Conservation (phyloP, 2,329 filamentous ascomycete species). For the Arthrobotrys sphaeroides region DNA sequence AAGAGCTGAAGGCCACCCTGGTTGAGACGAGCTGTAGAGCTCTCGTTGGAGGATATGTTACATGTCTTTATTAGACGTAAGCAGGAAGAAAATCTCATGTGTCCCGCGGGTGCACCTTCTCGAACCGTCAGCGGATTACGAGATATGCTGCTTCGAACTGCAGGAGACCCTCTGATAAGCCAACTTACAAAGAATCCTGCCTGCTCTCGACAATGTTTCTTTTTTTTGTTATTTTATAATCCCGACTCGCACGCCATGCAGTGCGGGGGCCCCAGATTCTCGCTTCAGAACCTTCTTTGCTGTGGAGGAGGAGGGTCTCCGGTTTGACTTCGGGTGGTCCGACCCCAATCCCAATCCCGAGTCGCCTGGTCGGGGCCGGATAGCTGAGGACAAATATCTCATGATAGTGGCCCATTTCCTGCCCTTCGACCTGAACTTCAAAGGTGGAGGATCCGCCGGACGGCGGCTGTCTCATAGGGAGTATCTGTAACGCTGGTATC, state of each 20-base stretch:
- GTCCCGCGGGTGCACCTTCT: conserved; percentile 50
- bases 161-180: conserved; percentile 24
- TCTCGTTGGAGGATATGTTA: conserved; percentile 12
- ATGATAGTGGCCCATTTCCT: conserved; percentile 15
- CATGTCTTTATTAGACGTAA: conserved; percentile 23
- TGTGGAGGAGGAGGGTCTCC: conserved; percentile 17
- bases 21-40: conserved; percentile 34
- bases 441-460: conserved; percentile 2
- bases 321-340: conserved; percentile 8
- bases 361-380: conserved; percentile 13
- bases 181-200: neutral
- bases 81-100: conserved; percentile 28
- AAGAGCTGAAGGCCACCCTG: conserved; percentile 34
- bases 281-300: conserved; percentile 40
- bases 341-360: conserved; percentile 19
- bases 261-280: conserved; percentile 53
- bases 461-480: conserved; percentile 1
- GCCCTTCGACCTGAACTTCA: neutral
- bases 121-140: conserved; percentile 51
- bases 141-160: conserved; percentile 34
- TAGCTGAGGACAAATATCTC: neutral
- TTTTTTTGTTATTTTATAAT: conserved; percentile 27
- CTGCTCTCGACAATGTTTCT: neutral
- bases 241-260: conserved; percentile 47
- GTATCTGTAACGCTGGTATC: neutral